phyloP scores from a whole-genome alignment of 345 rosid genomes.

The Moricandia moricandioides region DNA sequence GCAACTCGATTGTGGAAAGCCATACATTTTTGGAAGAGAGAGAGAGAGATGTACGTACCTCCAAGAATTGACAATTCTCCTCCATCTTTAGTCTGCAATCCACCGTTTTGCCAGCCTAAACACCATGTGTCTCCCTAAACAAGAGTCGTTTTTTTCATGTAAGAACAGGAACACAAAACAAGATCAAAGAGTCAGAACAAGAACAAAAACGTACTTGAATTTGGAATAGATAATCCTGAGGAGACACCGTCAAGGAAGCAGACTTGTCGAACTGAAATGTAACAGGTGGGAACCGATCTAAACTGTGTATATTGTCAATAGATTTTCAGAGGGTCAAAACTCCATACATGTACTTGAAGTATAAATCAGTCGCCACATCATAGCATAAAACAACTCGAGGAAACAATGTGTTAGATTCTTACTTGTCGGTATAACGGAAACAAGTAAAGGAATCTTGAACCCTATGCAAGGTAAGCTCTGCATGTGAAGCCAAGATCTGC shows the following conservation, averaged over 20 bases:
- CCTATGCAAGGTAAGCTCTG: conserved; percentile 48
- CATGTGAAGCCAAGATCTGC: conserved; percentile 55
- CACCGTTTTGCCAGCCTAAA: neutral
- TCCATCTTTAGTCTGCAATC: neutral
- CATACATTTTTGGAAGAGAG: neutral
- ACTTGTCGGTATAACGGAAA: conserved; percentile 55
- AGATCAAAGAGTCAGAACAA: neutral
- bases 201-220: neutral
- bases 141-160: neutral
- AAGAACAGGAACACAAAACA: neutral
- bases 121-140: neutral
- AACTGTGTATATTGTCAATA: conserved; percentile 45
- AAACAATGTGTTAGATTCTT: conserved; percentile 33
- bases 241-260: conserved; percentile 53
- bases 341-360: neutral
- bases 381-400: neutral
- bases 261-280: conserved; percentile 65
- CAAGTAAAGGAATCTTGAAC: conserved; percentile 67
- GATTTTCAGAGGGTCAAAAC: neutral
- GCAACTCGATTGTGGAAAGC: neutral
- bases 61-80: conserved; percentile 57
- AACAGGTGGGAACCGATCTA: conserved; percentile 71
- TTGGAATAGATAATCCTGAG: conserved; percentile 73
- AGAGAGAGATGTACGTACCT: conserved; percentile 45
- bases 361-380: neutral